phyloP scores from a whole-genome alignment of 1,284 basidiomycete genomes.

The Rhizoctonia solani region DNA sequence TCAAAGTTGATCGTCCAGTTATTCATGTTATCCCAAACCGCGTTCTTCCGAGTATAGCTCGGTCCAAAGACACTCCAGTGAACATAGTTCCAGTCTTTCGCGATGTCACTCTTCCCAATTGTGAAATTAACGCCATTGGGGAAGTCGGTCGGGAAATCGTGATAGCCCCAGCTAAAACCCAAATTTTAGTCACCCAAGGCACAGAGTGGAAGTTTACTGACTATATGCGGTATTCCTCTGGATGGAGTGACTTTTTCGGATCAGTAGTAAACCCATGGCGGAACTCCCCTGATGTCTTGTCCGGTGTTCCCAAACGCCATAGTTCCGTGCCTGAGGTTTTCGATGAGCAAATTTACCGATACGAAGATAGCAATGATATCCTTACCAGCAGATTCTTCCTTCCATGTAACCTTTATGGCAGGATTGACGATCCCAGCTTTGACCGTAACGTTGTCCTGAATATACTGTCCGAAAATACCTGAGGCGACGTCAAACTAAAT shows the following conservation, averaged over 20 bases:
- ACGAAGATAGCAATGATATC: neutral
- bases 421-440: constrained; percentile 37
- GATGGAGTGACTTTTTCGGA: constrained; percentile 39
- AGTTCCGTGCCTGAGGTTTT: constrained; percentile 38
- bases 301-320: constrained; percentile 43
- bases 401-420: constrained; percentile 38
- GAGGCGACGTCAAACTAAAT: neutral
- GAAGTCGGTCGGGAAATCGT: constrained; percentile 43
- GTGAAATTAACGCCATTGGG: constrained; percentile 42
- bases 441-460: constrained; percentile 41
- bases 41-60: constrained; percentile 21
- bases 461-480: constrained; percentile 43
- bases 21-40: constrained; percentile 40
- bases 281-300: constrained; percentile 42
- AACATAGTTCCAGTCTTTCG: constrained; percentile 42
- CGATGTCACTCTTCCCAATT: constrained; percentile 40
- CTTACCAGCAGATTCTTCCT: constrained; percentile 40
- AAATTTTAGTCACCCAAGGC: neutral
- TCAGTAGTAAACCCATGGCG: constrained; percentile 41
- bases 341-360: neutral
- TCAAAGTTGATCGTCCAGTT: constrained; percentile 43
- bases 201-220: neutral
- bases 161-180: constrained; percentile 40
- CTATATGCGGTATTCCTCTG: constrained; percentile 42
- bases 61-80: constrained; percentile 42